Percentiles rank a stretch among this genome's conserved stretches.
These are phyloP conservation scores for Hylodesmum podocarpum DNA, from an alignment of 306 rosid species.

Conservation along the genomic window DNA sequence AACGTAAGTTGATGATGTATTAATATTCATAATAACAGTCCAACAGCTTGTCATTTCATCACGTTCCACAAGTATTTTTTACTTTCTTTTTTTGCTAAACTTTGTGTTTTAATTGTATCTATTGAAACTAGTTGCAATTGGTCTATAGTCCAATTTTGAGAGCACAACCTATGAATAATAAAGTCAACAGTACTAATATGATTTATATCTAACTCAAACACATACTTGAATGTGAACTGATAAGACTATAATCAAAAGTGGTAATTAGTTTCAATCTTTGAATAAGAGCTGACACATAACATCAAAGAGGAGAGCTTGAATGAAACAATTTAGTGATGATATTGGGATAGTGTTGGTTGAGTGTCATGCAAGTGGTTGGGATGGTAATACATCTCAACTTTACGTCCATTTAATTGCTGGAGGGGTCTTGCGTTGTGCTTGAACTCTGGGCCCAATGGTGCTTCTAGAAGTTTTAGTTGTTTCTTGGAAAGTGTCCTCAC, in stretches of 20 bases:
- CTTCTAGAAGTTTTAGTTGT: constrained; percentile 56
- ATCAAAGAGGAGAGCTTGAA: not conserved
- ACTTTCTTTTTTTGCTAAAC: too few relatives aligned
- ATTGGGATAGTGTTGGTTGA: not conserved
- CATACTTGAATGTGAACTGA: not conserved
- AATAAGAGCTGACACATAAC: not conserved
- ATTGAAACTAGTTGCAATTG: too few relatives aligned
- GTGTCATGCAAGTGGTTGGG: not conserved
- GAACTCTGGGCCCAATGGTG: constrained; percentile 47
- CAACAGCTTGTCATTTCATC: too few relatives aligned
- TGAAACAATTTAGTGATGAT: not conserved
- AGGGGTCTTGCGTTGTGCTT: constrained; percentile 71
- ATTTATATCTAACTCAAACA: not conserved
- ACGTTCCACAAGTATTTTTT: too few relatives aligned
- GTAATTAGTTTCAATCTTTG: not conserved
- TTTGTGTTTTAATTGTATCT: too few relatives aligned
- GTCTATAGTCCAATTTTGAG: not conserved
- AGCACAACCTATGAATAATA: not conserved
- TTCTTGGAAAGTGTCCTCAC: constrained; percentile 61
- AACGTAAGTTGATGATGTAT: too few relatives aligned
- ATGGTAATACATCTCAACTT: constrained; percentile 38
- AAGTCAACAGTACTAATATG: not conserved
- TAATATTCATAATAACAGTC: too few relatives aligned
- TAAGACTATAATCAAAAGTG: not conserved
- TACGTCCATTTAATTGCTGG: constrained; percentile 69